phyloP scores from a whole-genome alignment of 148 eudicot genomes.

The Rhododendron kiyosumense region DNA sequence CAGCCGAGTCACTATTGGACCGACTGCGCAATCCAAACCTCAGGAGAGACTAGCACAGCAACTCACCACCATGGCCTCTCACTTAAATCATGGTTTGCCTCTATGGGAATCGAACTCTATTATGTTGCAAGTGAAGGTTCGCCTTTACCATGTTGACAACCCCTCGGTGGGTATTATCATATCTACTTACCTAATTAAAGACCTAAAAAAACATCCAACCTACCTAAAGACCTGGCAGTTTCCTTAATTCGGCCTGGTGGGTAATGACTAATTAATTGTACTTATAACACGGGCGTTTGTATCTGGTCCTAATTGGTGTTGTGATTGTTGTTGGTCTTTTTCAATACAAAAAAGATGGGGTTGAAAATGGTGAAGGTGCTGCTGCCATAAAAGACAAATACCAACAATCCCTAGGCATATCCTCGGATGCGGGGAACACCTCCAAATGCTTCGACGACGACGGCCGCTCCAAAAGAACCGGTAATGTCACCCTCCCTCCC shows the following conservation, averaged over 20 bases:
- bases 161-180: too few relatives aligned
- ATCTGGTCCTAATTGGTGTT: background rate
- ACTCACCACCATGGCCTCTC: too few relatives aligned
- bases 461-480: conserved; percentile 48
- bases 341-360: conserved; percentile 13
- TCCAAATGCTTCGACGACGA: conserved; percentile 44
- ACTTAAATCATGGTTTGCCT: too few relatives aligned
- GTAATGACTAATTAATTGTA: background rate
- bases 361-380: conserved; percentile 12
- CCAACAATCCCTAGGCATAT: conserved; percentile 25
- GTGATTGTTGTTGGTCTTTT: background rate
- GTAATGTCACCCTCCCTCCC: conserved; percentile 9
- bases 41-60: too few relatives aligned
- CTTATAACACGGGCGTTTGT: background rate
- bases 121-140: too few relatives aligned
- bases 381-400: conserved; percentile 1
- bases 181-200: background rate
- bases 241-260: background rate
- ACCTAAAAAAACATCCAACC: background rate
- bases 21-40: too few relatives aligned
- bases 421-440: conserved; percentile 18
- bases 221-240: background rate
- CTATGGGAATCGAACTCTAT: too few relatives aligned
- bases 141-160: too few relatives aligned
- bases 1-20: too few relatives aligned